These are phyloP conservation scores for Blastomyces gilchristii DNA, from an alignment of 2,329 filamentous ascomycete genomes.

Conservation along the genomic window DNA sequence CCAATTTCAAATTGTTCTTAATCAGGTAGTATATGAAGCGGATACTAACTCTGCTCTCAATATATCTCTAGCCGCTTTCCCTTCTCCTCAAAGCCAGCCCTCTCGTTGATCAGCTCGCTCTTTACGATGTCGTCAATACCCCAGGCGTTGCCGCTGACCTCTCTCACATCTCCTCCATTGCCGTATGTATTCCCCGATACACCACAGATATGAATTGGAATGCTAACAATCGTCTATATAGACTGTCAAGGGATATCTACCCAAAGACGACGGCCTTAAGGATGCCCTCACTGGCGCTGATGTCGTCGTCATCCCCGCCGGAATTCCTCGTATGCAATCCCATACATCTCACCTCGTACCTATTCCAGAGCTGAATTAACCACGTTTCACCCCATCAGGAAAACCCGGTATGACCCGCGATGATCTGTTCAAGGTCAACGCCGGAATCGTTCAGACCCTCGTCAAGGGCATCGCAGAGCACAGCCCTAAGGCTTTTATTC, in stretches of 20 bases:
- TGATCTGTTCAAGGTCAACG: constrained; percentile 99
- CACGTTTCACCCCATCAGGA: constrained; percentile 46
- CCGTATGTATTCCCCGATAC: constrained; percentile 46
- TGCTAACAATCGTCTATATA: constrained; percentile 28
- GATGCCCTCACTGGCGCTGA: constrained; percentile 83
- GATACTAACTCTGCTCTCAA: constrained; percentile 8
- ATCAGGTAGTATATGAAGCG: neutral
- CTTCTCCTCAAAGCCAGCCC: constrained; percentile 88
- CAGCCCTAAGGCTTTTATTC: constrained; percentile 84
- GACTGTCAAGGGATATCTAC: constrained; percentile 83
- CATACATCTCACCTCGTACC: neutral
- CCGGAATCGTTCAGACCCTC: constrained; percentile 90
- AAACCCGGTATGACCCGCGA: constrained; percentile 99
- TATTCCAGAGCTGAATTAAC: constrained; percentile 17
- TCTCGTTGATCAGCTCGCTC: constrained; percentile 79
- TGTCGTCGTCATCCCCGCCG: constrained; percentile 93
- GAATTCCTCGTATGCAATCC: constrained; percentile 73
- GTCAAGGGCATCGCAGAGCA: constrained; percentile 79
- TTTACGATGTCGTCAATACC: constrained; percentile 99
- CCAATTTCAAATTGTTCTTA: neutral
- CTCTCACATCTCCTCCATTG: constrained; percentile 88
- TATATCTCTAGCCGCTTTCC: constrained; percentile 64
- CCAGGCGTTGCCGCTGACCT: constrained; percentile 93
- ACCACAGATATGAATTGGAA: too few species aligned
- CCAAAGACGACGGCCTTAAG: constrained; percentile 75